Conservation (phyloP, 2,329 filamentous ascomycete genomes). For the Cladophialophora exuberans region DNA sequence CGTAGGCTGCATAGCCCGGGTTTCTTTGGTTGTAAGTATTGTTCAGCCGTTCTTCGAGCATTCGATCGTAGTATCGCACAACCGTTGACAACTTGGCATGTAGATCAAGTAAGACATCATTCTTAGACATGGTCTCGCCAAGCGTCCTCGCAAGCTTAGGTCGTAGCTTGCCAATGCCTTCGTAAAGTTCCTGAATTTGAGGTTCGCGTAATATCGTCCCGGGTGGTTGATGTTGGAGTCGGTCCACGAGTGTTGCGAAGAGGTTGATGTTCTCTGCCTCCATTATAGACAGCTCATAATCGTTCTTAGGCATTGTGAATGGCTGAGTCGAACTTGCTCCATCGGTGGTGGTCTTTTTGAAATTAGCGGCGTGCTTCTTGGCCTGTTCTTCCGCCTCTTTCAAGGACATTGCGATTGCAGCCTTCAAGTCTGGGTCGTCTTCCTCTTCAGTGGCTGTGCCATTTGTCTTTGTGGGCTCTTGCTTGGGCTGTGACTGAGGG, state of each 20-base stretch:
- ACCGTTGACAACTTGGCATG: conserved; percentile 96
- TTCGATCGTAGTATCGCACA: conserved; percentile 94
- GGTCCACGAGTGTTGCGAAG: conserved; percentile 90
- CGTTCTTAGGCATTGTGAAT: conserved; percentile 74
- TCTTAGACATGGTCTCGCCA: conserved; percentile 99
- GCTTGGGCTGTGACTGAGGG: conserved; percentile 59
- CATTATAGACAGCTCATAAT: conserved; percentile 89
- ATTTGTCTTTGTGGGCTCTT: conserved; percentile 44
- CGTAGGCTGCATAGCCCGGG: conserved; percentile 58
- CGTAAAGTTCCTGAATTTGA: conserved; percentile 97
- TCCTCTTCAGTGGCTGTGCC: conserved; percentile 64
- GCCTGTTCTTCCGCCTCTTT: conserved; percentile 99
- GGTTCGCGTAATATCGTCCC: conserved; percentile 96
- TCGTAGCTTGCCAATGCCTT: conserved; percentile 89
- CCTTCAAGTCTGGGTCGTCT: conserved; percentile 89
- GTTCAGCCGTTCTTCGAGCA: conserved; percentile 93
- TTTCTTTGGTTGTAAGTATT: conserved; percentile 77
- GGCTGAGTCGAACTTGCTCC: conserved; percentile 52
- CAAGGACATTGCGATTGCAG: conserved; percentile 91
- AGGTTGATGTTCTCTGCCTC: conserved; percentile 98
- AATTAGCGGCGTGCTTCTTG: conserved; percentile 78
- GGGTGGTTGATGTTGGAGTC: conserved; percentile 90
- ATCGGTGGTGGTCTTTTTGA: conserved; percentile 72
- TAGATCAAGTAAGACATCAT: conserved; percentile 90
- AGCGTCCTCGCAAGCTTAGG: conserved; percentile 95